A percentile compares a stretch with the other conserved stretches of the same genome.
Evolutionary conservation across 805 yeast species (phyloP).

Genomic region (Saturnispora quitensis): DNA sequence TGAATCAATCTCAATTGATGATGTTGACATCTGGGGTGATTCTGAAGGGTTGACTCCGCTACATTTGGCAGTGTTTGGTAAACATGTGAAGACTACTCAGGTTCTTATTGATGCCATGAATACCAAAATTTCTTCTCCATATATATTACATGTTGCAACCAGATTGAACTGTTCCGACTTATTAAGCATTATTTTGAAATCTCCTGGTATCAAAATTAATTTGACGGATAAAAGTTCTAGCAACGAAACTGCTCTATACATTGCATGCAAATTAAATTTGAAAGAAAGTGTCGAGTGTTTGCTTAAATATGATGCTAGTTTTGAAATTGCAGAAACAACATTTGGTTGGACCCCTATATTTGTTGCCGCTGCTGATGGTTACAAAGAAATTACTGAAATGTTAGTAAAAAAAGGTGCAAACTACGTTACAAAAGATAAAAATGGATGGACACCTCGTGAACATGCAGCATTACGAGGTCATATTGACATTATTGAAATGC

Average conservation of each 20-base stretch:
- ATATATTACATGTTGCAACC: slow-evolving; percentile 56
- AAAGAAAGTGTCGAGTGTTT: slow-evolving; percentile 44
- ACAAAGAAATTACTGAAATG: slow-evolving; percentile 41
- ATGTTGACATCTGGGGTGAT: slow-evolving; percentile 56
- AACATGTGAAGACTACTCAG: slow-evolving; percentile 68
- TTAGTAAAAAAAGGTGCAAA: slow-evolving; percentile 48
- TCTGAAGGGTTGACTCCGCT: slow-evolving; percentile 74
- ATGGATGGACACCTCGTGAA: slow-evolving; percentile 98
- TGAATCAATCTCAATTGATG: slow-evolving; percentile 44
- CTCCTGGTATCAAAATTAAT: slow-evolving; percentile 56
- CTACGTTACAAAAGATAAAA: slow-evolving; percentile 54
- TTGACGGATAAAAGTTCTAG: slow-evolving; percentile 44
- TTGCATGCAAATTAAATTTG: slow-evolving; percentile 61
- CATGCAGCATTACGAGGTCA: slow-evolving; percentile 92
- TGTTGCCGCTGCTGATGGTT: slow-evolving; percentile 84
- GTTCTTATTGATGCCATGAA: slow-evolving; percentile 43
- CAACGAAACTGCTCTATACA: slow-evolving; percentile 75
- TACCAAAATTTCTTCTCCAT: slow-evolving; percentile 39
- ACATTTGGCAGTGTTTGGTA: slow-evolving; percentile 73
- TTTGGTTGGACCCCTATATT: slow-evolving; percentile 96
- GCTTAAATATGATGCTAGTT: slow-evolving; percentile 51
- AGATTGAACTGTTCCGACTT: slow-evolving; percentile 54
- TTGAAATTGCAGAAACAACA: slow-evolving; percentile 66
- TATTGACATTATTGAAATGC: slow-evolving; percentile 52
- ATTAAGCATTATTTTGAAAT: slow-evolving; percentile 41